Conservation (phyloP, 192 early-diverging fungal species). For the Cladochytrium replicatum region DNA sequence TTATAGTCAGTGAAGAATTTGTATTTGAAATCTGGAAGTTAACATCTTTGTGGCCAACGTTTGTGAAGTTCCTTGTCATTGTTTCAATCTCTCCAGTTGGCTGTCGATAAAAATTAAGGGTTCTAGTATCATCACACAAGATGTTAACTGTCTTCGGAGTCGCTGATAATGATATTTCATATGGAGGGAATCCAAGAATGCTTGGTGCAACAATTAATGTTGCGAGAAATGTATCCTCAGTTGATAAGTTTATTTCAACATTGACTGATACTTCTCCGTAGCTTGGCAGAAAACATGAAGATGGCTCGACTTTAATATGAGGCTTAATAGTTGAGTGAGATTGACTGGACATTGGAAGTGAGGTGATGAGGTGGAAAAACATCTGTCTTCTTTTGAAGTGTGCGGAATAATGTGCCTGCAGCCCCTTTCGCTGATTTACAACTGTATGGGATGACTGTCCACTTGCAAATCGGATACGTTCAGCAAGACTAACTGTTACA, state of each 20-base stretch:
- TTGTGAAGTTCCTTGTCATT: slow-evolving; percentile 43
- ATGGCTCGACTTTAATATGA: slow-evolving; percentile 39
- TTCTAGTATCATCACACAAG: slow-evolving; percentile 47
- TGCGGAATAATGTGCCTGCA: slow-evolving; percentile 23
- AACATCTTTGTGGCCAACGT: slow-evolving; percentile 48
- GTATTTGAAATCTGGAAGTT: slow-evolving; percentile 34
- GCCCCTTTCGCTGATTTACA: slow-evolving; percentile 16
- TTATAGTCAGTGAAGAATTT: slow-evolving; percentile 31
- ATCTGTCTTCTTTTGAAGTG: slow-evolving; percentile 49
- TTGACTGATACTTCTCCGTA: slow-evolving; percentile 39
- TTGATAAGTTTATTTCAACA: slow-evolving; percentile 42
- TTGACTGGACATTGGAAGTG: slow-evolving; percentile 39
- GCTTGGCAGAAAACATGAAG: slow-evolving; percentile 32
- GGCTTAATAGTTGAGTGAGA: slow-evolving; percentile 22
- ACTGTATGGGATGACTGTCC: slow-evolving; percentile 8
- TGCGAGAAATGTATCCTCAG: slow-evolving; percentile 53
- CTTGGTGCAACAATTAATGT: slow-evolving; percentile 40
- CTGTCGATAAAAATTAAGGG: slow-evolving; percentile 50
- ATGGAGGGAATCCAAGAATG: slow-evolving; percentile 34
- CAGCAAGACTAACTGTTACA: too few species aligned
- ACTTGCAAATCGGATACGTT: slow-evolving; percentile 5
- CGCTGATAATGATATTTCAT: slow-evolving; percentile 50
- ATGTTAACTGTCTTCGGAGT: slow-evolving; percentile 50
- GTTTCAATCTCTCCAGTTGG: slow-evolving; percentile 46
- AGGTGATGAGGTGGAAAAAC: slow-evolving; percentile 47